phyloP scores from a whole-genome alignment of 2,329 filamentous ascomycete species.

The Davidsoniella eucalypti region DNA sequence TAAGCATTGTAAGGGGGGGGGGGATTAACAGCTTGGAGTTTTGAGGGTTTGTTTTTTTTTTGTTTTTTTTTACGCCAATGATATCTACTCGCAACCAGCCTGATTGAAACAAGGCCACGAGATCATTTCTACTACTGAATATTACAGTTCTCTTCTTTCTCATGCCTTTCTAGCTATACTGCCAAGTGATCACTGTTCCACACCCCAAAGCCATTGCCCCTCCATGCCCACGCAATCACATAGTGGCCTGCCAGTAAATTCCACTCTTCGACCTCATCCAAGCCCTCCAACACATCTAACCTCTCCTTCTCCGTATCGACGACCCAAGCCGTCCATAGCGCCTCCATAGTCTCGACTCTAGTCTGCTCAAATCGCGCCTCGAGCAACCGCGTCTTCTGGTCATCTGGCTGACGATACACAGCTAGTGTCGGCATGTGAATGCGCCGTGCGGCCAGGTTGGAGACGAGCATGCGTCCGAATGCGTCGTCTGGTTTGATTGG shows the following conservation, averaged over 20 bases:
- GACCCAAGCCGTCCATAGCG: conserved; percentile 68
- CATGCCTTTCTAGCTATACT: background rate
- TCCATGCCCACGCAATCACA: conserved; percentile 77
- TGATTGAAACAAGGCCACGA: background rate
- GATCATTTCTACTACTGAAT: background rate
- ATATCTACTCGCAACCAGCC: background rate
- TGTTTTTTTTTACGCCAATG: background rate
- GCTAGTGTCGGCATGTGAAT: conserved; percentile 75
- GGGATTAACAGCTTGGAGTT: background rate
- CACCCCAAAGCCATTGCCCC: conserved; percentile 27
- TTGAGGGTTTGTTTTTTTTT: background rate
- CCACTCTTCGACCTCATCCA: conserved; percentile 96
- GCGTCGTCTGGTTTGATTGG: conserved; percentile 69
- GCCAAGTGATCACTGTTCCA: conserved; percentile 1
- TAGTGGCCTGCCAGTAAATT: conserved; percentile 76
- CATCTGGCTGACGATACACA: conserved; percentile 47
- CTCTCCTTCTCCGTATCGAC: conserved; percentile 54
- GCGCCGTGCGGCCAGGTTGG: conserved; percentile 66
- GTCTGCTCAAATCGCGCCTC: conserved; percentile 44
- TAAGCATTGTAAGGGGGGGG: too few species aligned
- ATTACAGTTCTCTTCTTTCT: background rate
- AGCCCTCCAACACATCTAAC: conserved; percentile 62
- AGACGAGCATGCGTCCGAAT: conserved; percentile 84
- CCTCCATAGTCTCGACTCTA: conserved; percentile 28
- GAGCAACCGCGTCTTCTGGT: conserved; percentile 51